These are phyloP conservation scores for Aspergillus caelatus DNA, from an alignment of 2,329 filamentous ascomycete species.

Conservation along the genomic window DNA sequence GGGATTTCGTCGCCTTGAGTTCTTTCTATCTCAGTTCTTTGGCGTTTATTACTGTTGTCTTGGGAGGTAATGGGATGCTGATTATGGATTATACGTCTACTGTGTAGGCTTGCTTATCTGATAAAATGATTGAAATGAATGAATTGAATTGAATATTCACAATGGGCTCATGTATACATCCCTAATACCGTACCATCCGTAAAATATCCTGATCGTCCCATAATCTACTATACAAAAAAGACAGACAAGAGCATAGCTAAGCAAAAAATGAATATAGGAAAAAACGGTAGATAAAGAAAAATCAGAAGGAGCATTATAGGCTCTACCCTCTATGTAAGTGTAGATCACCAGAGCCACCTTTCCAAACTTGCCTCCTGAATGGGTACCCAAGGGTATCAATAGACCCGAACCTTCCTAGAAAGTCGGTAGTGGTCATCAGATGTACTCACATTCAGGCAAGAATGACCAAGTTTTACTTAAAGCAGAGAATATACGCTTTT, in stretches of 20 bases:
- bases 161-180: slow-evolving; percentile 9
- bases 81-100: background rate
- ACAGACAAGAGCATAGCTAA: slow-evolving; percentile 1
- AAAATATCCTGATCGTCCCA: slow-evolving; percentile 5
- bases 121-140: background rate
- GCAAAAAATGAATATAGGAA: slow-evolving; percentile 5
- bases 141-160: slow-evolving; percentile 3
- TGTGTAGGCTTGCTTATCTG: background rate
- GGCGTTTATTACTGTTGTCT: background rate
- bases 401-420: slow-evolving; percentile 8
- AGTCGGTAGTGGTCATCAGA: background rate
- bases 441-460: background rate
- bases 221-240: slow-evolving; percentile 13
- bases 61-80: background rate
- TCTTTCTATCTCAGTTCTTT: background rate
- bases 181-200: slow-evolving; percentile 9
- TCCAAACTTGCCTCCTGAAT: background rate
- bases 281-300: background rate
- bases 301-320: slow-evolving; percentile 1
- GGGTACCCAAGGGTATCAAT: slow-evolving; percentile 14
- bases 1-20: slow-evolving; percentile 11
- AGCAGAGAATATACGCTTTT: background rate
- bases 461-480: background rate
- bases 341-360: slow-evolving; percentile 1
- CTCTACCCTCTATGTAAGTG: background rate